These are phyloP conservation scores for Rhodotorula sphaerocarpa DNA, from an alignment of 768 basidiomycete genomes.

Conservation along the genomic window DNA sequence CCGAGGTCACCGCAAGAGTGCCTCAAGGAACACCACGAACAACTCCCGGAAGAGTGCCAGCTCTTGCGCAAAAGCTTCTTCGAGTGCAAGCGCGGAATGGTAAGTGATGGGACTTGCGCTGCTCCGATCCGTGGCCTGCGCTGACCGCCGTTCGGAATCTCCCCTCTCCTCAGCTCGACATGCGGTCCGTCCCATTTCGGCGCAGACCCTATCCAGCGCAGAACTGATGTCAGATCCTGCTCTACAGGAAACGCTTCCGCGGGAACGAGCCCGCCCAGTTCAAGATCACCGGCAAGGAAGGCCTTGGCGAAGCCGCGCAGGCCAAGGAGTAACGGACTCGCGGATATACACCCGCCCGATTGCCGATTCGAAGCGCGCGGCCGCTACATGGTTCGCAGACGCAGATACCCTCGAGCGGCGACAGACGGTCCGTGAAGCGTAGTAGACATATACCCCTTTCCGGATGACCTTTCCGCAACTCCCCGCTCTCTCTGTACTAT, in stretches of 20 bases:
- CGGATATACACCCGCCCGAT: no score
- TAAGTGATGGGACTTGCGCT: no score
- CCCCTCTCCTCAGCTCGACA: slow-evolving; percentile 23
- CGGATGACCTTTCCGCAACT: background rate
- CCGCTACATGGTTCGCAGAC: no score
- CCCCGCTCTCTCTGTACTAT: background rate
- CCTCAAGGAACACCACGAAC: slow-evolving; percentile 61
- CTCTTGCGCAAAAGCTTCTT: slow-evolving; percentile 70
- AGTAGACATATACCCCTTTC: background rate
- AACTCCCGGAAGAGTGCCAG: slow-evolving; percentile 73
- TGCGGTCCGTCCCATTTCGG: slow-evolving; percentile 23
- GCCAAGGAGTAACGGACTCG: background rate
- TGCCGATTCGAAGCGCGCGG: no score
- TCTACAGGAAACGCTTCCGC: slow-evolving; percentile 35
- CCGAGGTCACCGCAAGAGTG: slow-evolving; percentile 62
- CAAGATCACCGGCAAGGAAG: slow-evolving; percentile 28
- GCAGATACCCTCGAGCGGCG: no score
- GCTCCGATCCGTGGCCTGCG: background rate
- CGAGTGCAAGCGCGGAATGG: slow-evolving; percentile 69
- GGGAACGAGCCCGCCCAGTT: slow-evolving; percentile 33
- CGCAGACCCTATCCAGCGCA: no score
- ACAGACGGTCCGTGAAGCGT: no score
- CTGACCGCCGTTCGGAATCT: no score
- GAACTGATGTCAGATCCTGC: no score
- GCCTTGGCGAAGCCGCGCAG: slow-evolving; percentile 15